Base-by-base conservation (phyloP, 306 rosid genomes). In the Gleditsia sinensis region DNA sequence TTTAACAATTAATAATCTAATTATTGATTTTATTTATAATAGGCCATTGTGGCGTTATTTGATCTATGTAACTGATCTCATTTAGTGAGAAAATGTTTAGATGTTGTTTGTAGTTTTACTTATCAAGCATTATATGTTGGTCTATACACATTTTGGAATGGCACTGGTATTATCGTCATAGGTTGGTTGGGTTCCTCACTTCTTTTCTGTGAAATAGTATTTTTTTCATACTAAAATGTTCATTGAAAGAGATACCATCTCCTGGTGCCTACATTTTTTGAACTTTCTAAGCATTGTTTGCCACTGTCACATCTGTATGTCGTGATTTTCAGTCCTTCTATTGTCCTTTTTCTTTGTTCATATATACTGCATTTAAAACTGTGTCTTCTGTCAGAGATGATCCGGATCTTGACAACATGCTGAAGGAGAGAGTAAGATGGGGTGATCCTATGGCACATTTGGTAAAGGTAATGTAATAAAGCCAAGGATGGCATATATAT, bases 371-470 rank as follows among this genome's bases (percentile, higher is more conserved):
- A 73, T 55, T 61, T 60, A 37, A 32, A 72, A 54, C 45, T 60
- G 11, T 51, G 27, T 81, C 46, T 56, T 78, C 37, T 74, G 78
- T 76, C 82, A 94, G 97, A 71, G 97, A 94, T 77, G 96, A 94
- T 85, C 89, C 96, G 0, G 95, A 92, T 54, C 95, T 92, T 11
- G 99, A 94, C 80, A 78, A 80, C 19, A 71, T 87, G 78, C 4
- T 91, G 84, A 94, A 85, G 79, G 97, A 90, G 7, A 82, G 85
- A 71, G 9, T 86, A 61, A 80, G 99, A 81, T 92, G 97, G 97
- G 99, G 97, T 23, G 99, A 94, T 82, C 98, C 95, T 25, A 91
- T 94, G 98, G 94, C 96, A 9, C 90, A 91, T 75, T 78, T 94
- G 78, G 98, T 94, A 11, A 90, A 94, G 96, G 97, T 86, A 94